Evolutionary conservation across 306 rosid species (phyloP), one percentile per base, ranked within the genome.

Genomic region (Cicer pinnatifidum): DNA sequence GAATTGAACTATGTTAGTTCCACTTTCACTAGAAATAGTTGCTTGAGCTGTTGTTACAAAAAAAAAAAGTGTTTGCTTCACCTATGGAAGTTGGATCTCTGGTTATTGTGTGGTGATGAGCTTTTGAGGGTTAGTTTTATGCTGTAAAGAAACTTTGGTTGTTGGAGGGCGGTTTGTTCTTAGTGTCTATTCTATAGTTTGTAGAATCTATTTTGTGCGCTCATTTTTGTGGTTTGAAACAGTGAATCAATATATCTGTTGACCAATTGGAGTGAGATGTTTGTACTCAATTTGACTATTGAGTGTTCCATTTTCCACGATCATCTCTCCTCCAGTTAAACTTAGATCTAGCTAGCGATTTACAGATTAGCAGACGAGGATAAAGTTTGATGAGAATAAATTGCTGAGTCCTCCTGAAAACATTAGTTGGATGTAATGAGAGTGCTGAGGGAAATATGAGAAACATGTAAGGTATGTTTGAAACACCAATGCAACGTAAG

Each of bases 21-120:
- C 72, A 66, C 65, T 72, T 74, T 66, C 69, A 71, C 56, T 50
- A 43, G 59, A 58, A 63, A 4, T 39, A 66, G 69, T 80, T 75
- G 33, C 38, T 63, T 73, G 75, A 80, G 63, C 53, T 72, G 62
- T 67, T 67, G 4, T 68, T 8, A 11, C 70, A 17, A 17, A 20
- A 1, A 12, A 45, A 45, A 61, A 70, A 9, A 46, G 9, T 7
- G n/a, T 47, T 61, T 6, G 43, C 65, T 59, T 59, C 16, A 59
- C 19, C 10, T 59, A 8, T 59, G 63, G 61, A 75, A 70, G 81
- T 37, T 65, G 81, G 64, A 79, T 71, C 79, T 28, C 35, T 9
- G 19, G 9, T 67, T 39, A 70, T 41, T 54, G 59, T 5, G 48
- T 39, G 19, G n/a, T 73, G 52, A 45, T 20, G 68, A 43, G 67